Evolutionary conservation across 2,329 filamentous ascomycete species (phyloP).

Genomic region (Pseudomassariella vexata): DNA sequence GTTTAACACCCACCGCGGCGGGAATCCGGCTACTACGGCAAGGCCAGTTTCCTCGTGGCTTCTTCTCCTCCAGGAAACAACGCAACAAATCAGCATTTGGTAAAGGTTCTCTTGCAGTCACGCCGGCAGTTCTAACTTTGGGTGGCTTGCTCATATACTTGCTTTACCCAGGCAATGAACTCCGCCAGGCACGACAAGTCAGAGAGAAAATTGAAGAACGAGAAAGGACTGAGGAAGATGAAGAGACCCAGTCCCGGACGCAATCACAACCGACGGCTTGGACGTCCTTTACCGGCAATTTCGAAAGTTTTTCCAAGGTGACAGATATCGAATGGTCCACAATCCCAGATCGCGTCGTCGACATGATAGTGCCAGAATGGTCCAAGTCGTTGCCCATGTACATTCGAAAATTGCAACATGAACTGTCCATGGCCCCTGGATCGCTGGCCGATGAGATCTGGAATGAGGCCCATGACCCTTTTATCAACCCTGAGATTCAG

Average conservation of each 20-base stretch:
- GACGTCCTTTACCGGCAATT: conserved; percentile 38
- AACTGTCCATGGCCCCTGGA: conserved; percentile 81
- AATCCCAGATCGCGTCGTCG: conserved; percentile 56
- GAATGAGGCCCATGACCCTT: conserved; percentile 80
- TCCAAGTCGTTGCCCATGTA: conserved; percentile 69
- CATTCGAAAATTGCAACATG: conserved; percentile 75
- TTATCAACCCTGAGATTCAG: conserved; percentile 79
- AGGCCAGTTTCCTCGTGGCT: conserved; percentile 17
- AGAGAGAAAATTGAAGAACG: conserved; percentile 10
- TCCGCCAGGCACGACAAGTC: conserved; percentile 17
- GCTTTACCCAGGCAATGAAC: conserved; percentile 31
- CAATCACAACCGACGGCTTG: conserved; percentile 35
- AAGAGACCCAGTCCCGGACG: too few species aligned
- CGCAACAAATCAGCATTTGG: conserved; percentile 14
- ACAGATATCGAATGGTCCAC: conserved; percentile 50
- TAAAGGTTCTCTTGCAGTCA: conserved; percentile 20
- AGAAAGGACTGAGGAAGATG: conserved; percentile 9
- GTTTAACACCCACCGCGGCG: too few species aligned
- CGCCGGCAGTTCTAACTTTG: conserved; percentile 24
- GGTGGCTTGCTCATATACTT: conserved; percentile 31
- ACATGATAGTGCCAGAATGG: conserved; percentile 77
- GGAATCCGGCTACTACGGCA: too few species aligned
- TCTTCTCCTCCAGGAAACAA: conserved; percentile 17
- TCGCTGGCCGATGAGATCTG: conserved; percentile 91
- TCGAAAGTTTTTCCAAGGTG: conserved; percentile 48